These are phyloP conservation scores for Candida albicans DNA, from an alignment of 1,139 yeast species.

Conservation along the genomic window DNA sequence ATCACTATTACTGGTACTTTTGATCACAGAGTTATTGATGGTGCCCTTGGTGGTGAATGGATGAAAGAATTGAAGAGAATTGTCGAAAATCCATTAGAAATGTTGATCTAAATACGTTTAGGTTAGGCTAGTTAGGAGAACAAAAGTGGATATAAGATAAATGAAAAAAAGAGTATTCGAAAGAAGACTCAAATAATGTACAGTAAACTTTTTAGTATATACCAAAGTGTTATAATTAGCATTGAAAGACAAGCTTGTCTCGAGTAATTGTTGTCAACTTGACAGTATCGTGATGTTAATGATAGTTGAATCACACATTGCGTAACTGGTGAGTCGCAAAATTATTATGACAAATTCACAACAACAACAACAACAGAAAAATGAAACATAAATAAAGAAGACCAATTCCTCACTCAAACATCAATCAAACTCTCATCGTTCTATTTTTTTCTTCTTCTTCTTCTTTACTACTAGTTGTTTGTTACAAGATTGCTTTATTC, in stretches of 20 bases:
- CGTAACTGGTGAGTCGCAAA: neutral
- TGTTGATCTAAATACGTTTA: conserved; percentile 70
- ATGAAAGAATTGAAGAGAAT: conserved; percentile 89
- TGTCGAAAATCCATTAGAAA: conserved; percentile 93
- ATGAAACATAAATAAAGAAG: neutral
- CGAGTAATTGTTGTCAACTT: too few species aligned
- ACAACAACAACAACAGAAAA: neutral
- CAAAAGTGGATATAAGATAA: neutral
- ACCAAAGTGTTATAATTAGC: neutral
- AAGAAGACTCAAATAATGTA: neutral
- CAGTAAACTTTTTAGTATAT: neutral
- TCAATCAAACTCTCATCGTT: neutral
- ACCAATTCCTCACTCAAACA: neutral
- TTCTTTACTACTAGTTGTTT: too few species aligned
- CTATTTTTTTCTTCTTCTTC: neutral
- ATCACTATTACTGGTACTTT: conserved; percentile 93
- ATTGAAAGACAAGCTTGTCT: too few species aligned
- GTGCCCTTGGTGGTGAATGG: conserved; percentile 97
- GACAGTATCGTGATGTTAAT: neutral
- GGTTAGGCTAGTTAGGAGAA: neutral
- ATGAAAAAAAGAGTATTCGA: neutral
- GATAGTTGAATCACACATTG: neutral
- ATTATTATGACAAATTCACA: too few species aligned
- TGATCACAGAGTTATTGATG: conserved; percentile 97
- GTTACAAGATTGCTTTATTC: too few species aligned